Evolutionary conservation across 108 stramenopile species (phyloP), one percentile per base, ranked within the genome.

Genomic region (Fragilaria radians): DNA sequence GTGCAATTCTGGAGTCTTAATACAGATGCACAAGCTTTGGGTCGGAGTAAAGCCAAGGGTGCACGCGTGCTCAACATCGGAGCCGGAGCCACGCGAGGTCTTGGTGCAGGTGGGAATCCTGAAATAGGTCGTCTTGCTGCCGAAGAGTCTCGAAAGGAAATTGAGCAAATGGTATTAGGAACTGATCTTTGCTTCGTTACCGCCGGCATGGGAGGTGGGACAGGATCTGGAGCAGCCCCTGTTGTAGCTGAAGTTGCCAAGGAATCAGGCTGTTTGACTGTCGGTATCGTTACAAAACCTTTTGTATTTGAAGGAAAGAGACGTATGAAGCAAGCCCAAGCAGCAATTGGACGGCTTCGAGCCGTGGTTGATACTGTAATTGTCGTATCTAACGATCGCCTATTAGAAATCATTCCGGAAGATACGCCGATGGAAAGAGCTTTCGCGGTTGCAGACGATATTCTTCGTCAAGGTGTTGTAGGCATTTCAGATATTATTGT

Each of bases 251-350:
- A 85, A 74, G 72, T 86, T 45, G 85, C 85, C 42, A 80, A 78
- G 61, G 76, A 78, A 26, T 32, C 48, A 54, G 81, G 79, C 1
- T 68, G 74, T 9, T 49, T 85, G 28, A 85, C 84, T 1, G 80
- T 86, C n/a, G 88, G 85, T 46, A 82, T 89, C 23, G 88, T 89
- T 47, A 86, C 88, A 29, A 89, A 86, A 66, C 84, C 85, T 5
- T 89, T 89, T 71, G 78, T 58, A n/a, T 86, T 86, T 72, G 88
- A 89, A 65, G 88, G 88, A 33, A 56, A 73, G 21, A 33, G 64
- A 33, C 57, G 88, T 27, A 67, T 80, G 81, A 66, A 32, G 32
- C 87, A 85, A 74, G 87, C 79, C 17, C 45, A 61, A 24, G 76
- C 11, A 22, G 79, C 76, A 4, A 78, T 81, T 70, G 65, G 68